Conservation (phyloP, 306 rosid genomes). For the Alnus glutinosa region DNA sequence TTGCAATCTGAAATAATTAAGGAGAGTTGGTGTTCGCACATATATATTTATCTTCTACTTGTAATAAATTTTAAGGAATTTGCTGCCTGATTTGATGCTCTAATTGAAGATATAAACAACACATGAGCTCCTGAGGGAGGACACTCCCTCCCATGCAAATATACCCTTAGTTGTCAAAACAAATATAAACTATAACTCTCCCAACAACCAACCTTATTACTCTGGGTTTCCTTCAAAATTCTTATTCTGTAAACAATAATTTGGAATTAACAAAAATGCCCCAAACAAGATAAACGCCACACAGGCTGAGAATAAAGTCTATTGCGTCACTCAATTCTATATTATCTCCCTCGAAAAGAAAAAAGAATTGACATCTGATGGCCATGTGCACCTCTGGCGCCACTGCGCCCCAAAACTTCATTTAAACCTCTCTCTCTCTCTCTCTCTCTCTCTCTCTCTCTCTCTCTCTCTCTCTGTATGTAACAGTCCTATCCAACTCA, state of each 20-base stretch:
- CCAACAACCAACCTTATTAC: conserved; percentile 40
- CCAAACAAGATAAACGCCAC: conserved; percentile 18
- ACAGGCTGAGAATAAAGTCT: conserved; percentile 30
- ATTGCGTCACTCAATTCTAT: conserved; percentile 27
- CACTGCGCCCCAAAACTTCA: conserved; percentile 46
- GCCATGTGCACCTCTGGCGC: conserved; percentile 68
- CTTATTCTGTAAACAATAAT: conserved; percentile 45
- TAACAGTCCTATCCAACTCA: conserved; percentile 62
- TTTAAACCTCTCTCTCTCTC: conserved; percentile 35
- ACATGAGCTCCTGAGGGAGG: conserved; percentile 45
- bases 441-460: not conserved
- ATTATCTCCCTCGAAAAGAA: conserved; percentile 25
- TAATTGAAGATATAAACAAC: not conserved
- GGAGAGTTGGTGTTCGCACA: no score
- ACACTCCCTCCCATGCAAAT: conserved; percentile 52
- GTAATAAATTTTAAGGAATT: not conserved
- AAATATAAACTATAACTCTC: conserved; percentile 37
- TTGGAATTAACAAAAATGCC: conserved; percentile 31
- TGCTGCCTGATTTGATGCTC: not conserved
- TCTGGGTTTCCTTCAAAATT: conserved; percentile 48
- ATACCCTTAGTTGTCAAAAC: conserved; percentile 53
- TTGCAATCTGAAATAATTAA: no score
- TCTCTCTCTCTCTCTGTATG: not conserved
- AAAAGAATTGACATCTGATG: conserved; percentile 46
- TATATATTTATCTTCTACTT: no score